Percentiles rank a stretch among this genome's conserved stretches.
Evolutionary conservation across 2,329 filamentous ascomycete genomes (phyloP).

Genomic region (Aspergillus awamori): DNA sequence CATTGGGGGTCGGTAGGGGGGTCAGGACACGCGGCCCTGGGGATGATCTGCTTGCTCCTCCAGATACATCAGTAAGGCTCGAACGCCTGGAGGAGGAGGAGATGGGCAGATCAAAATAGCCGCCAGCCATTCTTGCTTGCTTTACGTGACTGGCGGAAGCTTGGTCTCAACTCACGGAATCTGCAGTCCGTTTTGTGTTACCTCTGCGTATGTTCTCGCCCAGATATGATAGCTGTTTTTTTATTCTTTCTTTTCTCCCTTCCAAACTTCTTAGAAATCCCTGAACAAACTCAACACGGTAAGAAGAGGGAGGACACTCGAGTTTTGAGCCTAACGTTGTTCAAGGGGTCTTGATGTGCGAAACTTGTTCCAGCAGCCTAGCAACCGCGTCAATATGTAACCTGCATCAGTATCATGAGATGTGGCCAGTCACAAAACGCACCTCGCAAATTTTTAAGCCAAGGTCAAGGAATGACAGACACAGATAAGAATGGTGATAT

Average conservation of each 20-base stretch:
- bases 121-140: slow-evolving; percentile 34
- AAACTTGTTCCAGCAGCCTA: slow-evolving; percentile 15
- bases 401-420: slow-evolving; percentile 15
- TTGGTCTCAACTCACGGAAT: slow-evolving; percentile 10
- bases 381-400: slow-evolving; percentile 20
- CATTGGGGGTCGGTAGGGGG: slow-evolving; percentile 28
- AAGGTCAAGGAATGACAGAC: slow-evolving; percentile 15
- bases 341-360: background rate
- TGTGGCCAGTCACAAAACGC: slow-evolving; percentile 6
- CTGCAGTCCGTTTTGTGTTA: slow-evolving; percentile 14
- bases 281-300: background rate
- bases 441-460: slow-evolving; percentile 19
- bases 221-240: background rate
- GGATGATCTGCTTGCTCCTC: slow-evolving; percentile 25
- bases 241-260: background rate
- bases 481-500: slow-evolving; percentile 15
- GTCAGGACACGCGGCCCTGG: slow-evolving; percentile 30
- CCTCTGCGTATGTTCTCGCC: slow-evolving; percentile 6
- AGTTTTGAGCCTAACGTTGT: background rate
- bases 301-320: background rate
- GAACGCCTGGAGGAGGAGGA: slow-evolving; percentile 29
- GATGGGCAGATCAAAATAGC: slow-evolving; percentile 38
- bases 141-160: slow-evolving; percentile 13
- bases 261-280: background rate
- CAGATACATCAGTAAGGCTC: slow-evolving; percentile 29